Base-by-base conservation (phyloP, 2,329 filamentous ascomycete species). In the Daldinia sp. region DNA sequence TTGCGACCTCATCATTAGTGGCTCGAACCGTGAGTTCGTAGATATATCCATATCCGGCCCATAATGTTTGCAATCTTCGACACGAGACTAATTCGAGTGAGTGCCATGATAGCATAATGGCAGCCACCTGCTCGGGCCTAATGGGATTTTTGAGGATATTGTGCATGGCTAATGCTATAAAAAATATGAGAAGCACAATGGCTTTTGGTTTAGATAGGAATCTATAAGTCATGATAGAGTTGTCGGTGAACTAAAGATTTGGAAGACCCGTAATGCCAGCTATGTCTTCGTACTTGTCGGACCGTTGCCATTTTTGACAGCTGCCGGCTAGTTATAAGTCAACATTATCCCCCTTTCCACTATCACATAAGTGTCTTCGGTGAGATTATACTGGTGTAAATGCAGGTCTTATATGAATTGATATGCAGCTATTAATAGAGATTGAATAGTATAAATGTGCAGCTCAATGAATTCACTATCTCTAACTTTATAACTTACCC, bases 11-110 rank as follows among this genome's bases (percentile, higher is more conserved):
- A 0, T 73, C 65, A 1, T 69, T 76, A 10, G 65, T 72, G 0
- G 80, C 77, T 13, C 77, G 79, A 3, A 86, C 87, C 2, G 76
- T 82, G 33, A 91, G 73, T 12, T 84, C 82, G 74, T 86, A 89
- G 60, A 91, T 88, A 44, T 88, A 79, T 1, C 85, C 84, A 66
- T 86, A 86, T 15, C 84, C 85, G 0, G 85, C 85, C 85, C 85
- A 86, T 0, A 86, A 76, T 0, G 81, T 80, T 64, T 86, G 84
- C 0, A 84, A 62, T 37, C 81, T 75, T 3, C 67, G 74, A 53
- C 78, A 79, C 0, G 81, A 81, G 9, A 82, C 74, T 6, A 85
- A 75, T 46, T 83, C 75, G 3, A 85, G 77, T 18, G 75, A 78
- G 1, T 80, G 73, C 74, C 80, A 79, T 0, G 80, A 78, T 23